A percentile compares a stretch with the other conserved stretches of the same genome.
phyloP scores from a whole-genome alignment of 2,329 filamentous ascomycete genomes.

The Graphium sp. region DNA sequence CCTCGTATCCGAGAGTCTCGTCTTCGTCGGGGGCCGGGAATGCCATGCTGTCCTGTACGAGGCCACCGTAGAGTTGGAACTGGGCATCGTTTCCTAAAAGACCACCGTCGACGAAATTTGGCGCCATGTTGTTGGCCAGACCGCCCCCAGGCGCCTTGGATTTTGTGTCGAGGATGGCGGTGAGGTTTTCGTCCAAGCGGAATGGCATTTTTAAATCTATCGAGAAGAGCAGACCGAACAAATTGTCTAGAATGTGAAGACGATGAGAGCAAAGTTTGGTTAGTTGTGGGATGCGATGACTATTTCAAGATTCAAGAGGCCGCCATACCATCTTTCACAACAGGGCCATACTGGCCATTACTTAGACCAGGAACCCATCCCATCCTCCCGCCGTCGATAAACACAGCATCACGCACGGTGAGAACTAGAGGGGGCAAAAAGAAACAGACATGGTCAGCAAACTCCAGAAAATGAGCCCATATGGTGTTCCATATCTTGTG shows the following conservation, averaged over 20 bases:
- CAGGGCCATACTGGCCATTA: slow-evolving; percentile 18
- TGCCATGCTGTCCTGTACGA: slow-evolving; percentile 17
- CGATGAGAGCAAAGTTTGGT: too few species aligned
- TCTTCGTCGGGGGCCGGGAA: slow-evolving; percentile 22
- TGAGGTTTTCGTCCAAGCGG: slow-evolving; percentile 31
- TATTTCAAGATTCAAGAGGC: too few species aligned
- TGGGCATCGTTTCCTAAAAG: slow-evolving; percentile 49
- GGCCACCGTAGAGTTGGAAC: slow-evolving; percentile 48
- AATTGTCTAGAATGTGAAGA: slow-evolving; percentile 27
- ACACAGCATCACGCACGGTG: slow-evolving; percentile 43
- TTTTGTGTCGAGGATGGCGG: slow-evolving; percentile 26
- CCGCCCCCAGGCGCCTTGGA: slow-evolving; percentile 27
- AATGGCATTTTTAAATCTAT: slow-evolving; percentile 44
- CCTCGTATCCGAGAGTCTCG: slow-evolving; percentile 30
- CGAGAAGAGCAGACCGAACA: slow-evolving; percentile 32
- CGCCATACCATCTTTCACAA: slow-evolving; percentile 24
- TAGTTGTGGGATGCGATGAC: too few species aligned
- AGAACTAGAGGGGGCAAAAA: slow-evolving; percentile 22
- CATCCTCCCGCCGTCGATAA: slow-evolving; percentile 45
- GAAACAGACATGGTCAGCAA: background rate
- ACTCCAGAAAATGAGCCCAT: background rate
- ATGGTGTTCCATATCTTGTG: too few species aligned
- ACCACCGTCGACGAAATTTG: slow-evolving; percentile 43
- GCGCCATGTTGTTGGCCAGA: slow-evolving; percentile 31
- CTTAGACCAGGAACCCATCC: slow-evolving; percentile 32